Evolutionary conservation across 2,329 filamentous ascomycete genomes (phyloP), one percentile per base, ranked within the genome.

Genomic region (Emergomyces pasteurianus): DNA sequence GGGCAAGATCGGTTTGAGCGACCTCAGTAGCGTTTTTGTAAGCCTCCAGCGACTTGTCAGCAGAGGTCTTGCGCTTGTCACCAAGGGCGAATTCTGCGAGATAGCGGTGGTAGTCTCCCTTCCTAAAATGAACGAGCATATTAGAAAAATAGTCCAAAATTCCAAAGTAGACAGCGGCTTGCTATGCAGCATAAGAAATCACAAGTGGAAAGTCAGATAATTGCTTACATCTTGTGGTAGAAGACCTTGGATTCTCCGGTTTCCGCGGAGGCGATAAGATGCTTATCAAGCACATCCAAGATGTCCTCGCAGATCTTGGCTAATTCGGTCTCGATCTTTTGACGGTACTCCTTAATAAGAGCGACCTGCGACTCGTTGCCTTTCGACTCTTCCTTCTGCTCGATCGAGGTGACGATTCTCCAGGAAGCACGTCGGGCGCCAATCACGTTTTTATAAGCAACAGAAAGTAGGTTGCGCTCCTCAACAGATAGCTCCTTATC

Each of bases 331-430:
- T 97, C 92, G 73, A 97, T 96, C 88, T 96, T 96, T 80, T 92
- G 87, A 76, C 92, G 92, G 86, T 97, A 97, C 78, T 96, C 91
- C 84, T 94, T 94, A 83, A 97, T 96, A 67, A 94, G 84, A 71
- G 81, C 78, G 69, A 96, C 91, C 80, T 96, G 92, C 70, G 86
- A 84, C 70, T 90, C 88, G 80, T 92, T 95, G 83, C 92, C 92
- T 88, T 97, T 97, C 75, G 90, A 94, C 83, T 97, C 92, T 83
- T 97, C 92, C 86, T 96, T 96, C 82, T 96, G 92, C 85, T 96
- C 92, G 74, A 96, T 96, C 71, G 91, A 96, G 75, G 92, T 94
- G 74, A 96, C 89, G 78, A 96, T 96, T 84, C 92, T 90, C 92
- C 92, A 96, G 67, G 92, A 96, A 67, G 92, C 92, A 86, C 92